These are phyloP conservation scores for Blastosporella zonata DNA, from an alignment of 1,284 basidiomycete genomes.

Conservation along the genomic window DNA sequence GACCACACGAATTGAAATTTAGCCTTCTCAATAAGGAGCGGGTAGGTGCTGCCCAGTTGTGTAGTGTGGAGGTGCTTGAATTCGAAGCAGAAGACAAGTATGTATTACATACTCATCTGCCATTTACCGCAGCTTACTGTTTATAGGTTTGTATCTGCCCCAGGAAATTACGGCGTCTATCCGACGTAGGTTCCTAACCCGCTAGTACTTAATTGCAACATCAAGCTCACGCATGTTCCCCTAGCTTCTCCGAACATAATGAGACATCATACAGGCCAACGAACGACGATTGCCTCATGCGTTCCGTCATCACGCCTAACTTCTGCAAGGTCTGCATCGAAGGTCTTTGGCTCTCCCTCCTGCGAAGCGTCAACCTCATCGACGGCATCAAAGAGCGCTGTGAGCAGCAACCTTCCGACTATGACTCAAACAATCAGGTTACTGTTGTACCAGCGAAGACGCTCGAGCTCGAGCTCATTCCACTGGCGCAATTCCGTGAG, in stretches of 20 bases:
- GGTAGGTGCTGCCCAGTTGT: constrained; percentile 65
- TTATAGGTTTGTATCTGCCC: constrained; percentile 58
- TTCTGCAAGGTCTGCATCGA: constrained; percentile 79
- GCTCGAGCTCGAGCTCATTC: constrained; percentile 48
- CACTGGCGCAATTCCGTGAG: constrained; percentile 57
- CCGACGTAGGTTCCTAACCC: constrained; percentile 54
- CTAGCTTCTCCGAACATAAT: constrained; percentile 59
- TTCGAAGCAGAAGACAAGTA: constrained; percentile 67
- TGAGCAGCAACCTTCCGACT: constrained; percentile 13
- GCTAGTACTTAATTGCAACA: neutral
- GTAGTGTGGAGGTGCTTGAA: constrained; percentile 75
- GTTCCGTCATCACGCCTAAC: constrained; percentile 63
- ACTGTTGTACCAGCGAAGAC: constrained; percentile 22
- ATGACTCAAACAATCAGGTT: constrained; percentile 18
- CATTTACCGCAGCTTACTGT: neutral
- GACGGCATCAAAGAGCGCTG: constrained; percentile 46
- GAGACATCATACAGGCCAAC: constrained; percentile 70
- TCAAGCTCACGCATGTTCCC: neutral
- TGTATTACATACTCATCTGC: constrained; percentile 22
- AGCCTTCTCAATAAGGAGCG: constrained; percentile 47
- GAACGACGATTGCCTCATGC: constrained; percentile 85
- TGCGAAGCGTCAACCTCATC: constrained; percentile 57
- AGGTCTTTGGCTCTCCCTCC: constrained; percentile 66
- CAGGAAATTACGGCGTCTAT: constrained; percentile 68
- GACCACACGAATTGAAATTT: constrained; percentile 58